Conservation (phyloP, 805 yeast species). For the Saccharomycopsis oosterbeekiorum region DNA sequence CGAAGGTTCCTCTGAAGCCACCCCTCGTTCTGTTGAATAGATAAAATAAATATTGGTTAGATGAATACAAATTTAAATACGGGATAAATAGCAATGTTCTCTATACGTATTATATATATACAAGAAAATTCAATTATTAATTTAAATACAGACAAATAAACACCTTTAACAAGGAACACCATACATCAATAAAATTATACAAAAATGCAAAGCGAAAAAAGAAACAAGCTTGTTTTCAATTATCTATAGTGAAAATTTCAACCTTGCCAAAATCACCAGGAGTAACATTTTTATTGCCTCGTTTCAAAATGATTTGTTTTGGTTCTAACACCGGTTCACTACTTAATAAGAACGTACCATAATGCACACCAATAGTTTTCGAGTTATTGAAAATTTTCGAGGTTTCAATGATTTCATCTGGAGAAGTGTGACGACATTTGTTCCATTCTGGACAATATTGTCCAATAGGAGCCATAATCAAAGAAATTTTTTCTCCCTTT, state of each 20-base stretch:
- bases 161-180: too few species aligned
- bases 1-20: neutral
- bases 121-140: neutral
- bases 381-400: constrained; percentile 51
- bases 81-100: neutral
- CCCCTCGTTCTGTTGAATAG: neutral
- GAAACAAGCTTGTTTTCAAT: neutral
- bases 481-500: constrained; percentile 43
- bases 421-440: constrained; percentile 77
- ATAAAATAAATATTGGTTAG: neutral
- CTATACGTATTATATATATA: neutral
- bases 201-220: neutral
- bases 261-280: constrained; percentile 13
- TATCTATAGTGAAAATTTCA: neutral
- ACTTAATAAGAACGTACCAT: constrained; percentile 91
- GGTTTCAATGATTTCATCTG: constrained; percentile 64
- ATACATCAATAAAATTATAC: neutral
- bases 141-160: too few species aligned
- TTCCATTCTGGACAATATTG: constrained; percentile 97
- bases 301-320: constrained; percentile 39
- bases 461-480: constrained; percentile 85
- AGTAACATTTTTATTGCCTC: constrained; percentile 7
- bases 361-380: constrained; percentile 79
- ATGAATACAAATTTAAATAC: neutral
- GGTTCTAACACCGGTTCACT: constrained; percentile 87